Conservation (phyloP, 768 basidiomycete species). For the Amanita muscaria region DNA sequence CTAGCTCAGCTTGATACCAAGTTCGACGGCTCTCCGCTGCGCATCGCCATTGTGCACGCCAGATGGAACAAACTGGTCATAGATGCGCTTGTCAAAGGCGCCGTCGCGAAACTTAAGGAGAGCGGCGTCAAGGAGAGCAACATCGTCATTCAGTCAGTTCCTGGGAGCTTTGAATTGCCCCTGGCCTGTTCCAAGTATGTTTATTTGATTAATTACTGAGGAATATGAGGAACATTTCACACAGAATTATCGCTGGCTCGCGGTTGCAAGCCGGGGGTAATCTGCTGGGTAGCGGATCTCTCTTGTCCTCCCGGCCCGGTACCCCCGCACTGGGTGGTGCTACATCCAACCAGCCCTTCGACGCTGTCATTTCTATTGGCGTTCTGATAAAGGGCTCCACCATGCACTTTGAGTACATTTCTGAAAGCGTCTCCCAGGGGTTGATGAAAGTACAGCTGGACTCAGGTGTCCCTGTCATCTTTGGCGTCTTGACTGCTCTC, state of each 20-base stretch:
- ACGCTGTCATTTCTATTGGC: slow-evolving; percentile 95
- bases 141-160: slow-evolving; percentile 86
- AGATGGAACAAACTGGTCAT: slow-evolving; percentile 92
- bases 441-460: slow-evolving; percentile 94
- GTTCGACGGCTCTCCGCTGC: slow-evolving; percentile 73
- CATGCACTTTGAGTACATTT: slow-evolving; percentile 99
- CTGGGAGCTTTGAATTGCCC: slow-evolving; percentile 94
- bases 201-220: no score
- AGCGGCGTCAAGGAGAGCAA: slow-evolving; percentile 84
- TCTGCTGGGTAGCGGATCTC: slow-evolving; percentile 36
- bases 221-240: background rate
- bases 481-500: slow-evolving; percentile 90
- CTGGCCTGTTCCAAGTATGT: slow-evolving; percentile 76
- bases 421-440: slow-evolving; percentile 85
- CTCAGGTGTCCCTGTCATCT: slow-evolving; percentile 89
- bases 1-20: slow-evolving; percentile 47
- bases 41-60: slow-evolving; percentile 90
- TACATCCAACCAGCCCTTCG: slow-evolving; percentile 57
- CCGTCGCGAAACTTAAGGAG: slow-evolving; percentile 70
- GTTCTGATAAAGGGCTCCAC: slow-evolving; percentile 97
- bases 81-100: slow-evolving; percentile 75
- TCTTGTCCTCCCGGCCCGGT: slow-evolving; percentile 36
- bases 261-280: slow-evolving; percentile 71
- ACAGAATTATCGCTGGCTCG: slow-evolving; percentile 82
- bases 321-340: slow-evolving; percentile 38